Evolutionary conservation across 306 rosid genomes (phyloP), one percentile per base, ranked within the genome.

Genomic region (Castanopsis chinensis): DNA sequence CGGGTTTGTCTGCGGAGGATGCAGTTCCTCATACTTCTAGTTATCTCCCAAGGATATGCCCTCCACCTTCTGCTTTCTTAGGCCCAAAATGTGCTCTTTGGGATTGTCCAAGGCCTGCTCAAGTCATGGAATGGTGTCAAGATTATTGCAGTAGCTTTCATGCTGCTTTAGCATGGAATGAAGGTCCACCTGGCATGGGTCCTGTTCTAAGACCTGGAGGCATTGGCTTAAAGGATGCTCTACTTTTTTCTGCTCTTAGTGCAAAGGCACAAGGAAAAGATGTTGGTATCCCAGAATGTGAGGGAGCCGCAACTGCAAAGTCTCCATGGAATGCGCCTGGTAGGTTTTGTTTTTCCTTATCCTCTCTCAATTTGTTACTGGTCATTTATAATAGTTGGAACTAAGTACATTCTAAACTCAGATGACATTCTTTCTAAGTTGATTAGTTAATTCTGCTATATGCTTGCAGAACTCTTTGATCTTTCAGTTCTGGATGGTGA

Each of bases 281-380:
- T 80, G 99, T 95, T 43, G 99, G 98, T 74, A 90, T 95, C 80
- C 99, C 98, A 23, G 98, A 91, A 78, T 95, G 99, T 61, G 99
- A 92, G 88, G 98, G 99, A 83, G 99, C 99, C 15, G 98, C 99
- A 76, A 95, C 98, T 68, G 91, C 98, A 30, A 95, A 92, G 89
- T 93, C 99, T 88, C 98, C 98, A 57, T 95, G 99, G 99, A 95
- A 95, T 79, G 99, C 99, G 21, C 94, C 95, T 59, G 99, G 99
- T 94, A 89, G 77, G 87, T 78, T 82, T 64, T 77, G 58, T 60
- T 65, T 18, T 43, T 58, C 28, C 73, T 27, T 69, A 51, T 41
- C 83, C 63, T 49, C 57, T 9, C 56, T 68, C 49, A 69, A 81
- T 83, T 76, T 64, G 55, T 33, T 6, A 8, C 37, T 18, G 41